These are phyloP conservation scores for Camelina sativa DNA, from an alignment of 345 rosid genomes.

Conservation along the genomic window DNA sequence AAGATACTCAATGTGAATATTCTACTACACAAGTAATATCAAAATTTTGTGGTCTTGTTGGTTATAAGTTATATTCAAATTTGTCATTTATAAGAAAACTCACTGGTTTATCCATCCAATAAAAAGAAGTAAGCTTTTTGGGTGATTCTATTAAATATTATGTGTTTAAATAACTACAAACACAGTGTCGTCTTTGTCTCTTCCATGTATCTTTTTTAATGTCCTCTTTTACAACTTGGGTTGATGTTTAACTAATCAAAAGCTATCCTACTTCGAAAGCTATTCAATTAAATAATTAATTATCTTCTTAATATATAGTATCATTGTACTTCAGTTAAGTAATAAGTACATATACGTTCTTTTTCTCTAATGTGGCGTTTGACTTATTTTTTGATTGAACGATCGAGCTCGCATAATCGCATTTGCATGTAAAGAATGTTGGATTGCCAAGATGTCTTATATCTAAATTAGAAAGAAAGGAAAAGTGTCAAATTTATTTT, in stretches of 20 bases:
- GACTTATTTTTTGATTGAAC: not conserved
- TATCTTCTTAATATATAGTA: not conserved
- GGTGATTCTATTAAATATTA: slow-evolving; percentile 35
- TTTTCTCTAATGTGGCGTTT: slow-evolving; percentile 2
- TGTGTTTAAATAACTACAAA: slow-evolving; percentile 41
- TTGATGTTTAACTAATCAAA: slow-evolving; percentile 33
- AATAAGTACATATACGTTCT: not conserved
- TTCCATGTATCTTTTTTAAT: slow-evolving; percentile 14
- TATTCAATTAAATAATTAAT: not conserved
- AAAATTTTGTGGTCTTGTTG: slow-evolving; percentile 4
- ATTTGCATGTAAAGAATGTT: not conserved
- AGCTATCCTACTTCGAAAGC: slow-evolving; percentile 17
- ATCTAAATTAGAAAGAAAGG: not conserved
- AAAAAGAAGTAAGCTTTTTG: slow-evolving; percentile 25
- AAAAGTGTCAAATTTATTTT: not conserved
- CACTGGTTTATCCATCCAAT: slow-evolving; percentile 36
- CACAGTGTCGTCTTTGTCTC: slow-evolving; percentile 33
- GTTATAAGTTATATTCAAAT: slow-evolving; percentile 40
- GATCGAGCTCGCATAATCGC: not conserved
- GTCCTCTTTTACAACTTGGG: slow-evolving; percentile 30
- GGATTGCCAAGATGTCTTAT: too few species aligned
- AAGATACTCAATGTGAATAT: not conserved
- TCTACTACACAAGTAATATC: slow-evolving; percentile 9
- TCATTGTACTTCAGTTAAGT: not conserved
- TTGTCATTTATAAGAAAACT: slow-evolving; percentile 39